Percentiles rank a stretch among this genome's conserved stretches.
Conservation (phyloP, 2,329 filamentous ascomycete genomes). For the Thelonectria discophora region DNA sequence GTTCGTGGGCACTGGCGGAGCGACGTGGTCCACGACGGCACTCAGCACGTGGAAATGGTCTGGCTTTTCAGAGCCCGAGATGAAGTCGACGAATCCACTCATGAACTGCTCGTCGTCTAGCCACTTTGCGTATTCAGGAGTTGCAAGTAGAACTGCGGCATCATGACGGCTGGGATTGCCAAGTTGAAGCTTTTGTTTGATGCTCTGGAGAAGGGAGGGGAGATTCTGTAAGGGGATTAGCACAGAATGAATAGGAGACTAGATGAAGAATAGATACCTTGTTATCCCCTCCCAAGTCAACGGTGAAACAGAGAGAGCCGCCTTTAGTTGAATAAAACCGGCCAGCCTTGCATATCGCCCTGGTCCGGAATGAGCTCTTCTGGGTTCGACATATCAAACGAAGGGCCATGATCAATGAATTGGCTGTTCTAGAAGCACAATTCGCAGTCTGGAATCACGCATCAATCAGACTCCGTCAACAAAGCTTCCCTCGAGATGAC, state of each 20-base stretch:
- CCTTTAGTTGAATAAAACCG: conserved; percentile 34
- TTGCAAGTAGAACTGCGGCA: conserved; percentile 60
- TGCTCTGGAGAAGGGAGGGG: conserved; percentile 28
- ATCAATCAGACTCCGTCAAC: background rate
- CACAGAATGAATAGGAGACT: background rate
- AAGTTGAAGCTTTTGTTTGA: conserved; percentile 38
- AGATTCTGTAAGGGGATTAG: conserved; percentile 32
- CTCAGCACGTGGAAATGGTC: conserved; percentile 57
- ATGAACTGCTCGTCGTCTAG: conserved; percentile 57
- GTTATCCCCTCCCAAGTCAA: conserved; percentile 28
- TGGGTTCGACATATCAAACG: conserved; percentile 31
- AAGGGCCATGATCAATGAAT: conserved; percentile 34
- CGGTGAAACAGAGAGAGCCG: conserved; percentile 32
- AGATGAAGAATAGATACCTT: conserved; percentile 21
- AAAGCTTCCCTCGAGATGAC: background rate
- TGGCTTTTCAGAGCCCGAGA: conserved; percentile 54
- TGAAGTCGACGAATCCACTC: conserved; percentile 53
- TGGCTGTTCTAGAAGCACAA: background rate
- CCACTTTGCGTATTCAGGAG: conserved; percentile 57
- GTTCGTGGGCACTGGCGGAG: conserved; percentile 46
- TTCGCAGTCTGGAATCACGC: background rate
- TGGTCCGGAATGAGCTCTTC: conserved; percentile 33
- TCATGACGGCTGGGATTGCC: conserved; percentile 46
- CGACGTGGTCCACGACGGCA: conserved; percentile 66
- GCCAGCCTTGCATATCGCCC: conserved; percentile 25